phyloP scores from a whole-genome alignment of 2,329 filamentous ascomycete genomes.

The Herpotrichia juniperi region DNA sequence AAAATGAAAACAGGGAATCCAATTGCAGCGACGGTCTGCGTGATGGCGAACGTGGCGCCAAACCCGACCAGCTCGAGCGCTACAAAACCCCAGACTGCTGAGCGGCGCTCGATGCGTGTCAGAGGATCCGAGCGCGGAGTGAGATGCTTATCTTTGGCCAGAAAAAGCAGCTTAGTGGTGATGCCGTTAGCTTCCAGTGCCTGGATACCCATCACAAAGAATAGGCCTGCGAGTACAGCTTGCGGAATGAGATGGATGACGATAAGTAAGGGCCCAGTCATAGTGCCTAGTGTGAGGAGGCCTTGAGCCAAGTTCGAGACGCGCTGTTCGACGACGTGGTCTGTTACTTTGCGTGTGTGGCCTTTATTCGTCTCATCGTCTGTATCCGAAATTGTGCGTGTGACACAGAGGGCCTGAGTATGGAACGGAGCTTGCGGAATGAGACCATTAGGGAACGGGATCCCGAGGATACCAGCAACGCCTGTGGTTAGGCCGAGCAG shows the following conservation, averaged over 20 bases:
- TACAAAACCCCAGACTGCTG: constrained; percentile 57
- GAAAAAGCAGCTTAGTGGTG: constrained; percentile 57
- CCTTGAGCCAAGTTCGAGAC: constrained; percentile 63
- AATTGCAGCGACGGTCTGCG: constrained; percentile 65
- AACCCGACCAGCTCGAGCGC: constrained; percentile 59
- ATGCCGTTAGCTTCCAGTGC: constrained; percentile 61
- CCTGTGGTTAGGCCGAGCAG: constrained; percentile 63
- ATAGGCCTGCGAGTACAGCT: constrained; percentile 61
- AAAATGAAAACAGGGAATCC: constrained; percentile 65
- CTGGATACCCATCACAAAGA: constrained; percentile 63
- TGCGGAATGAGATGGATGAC: constrained; percentile 62
- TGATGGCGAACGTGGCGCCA: constrained; percentile 62
- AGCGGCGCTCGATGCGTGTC: constrained; percentile 49
- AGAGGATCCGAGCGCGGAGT: constrained; percentile 56
- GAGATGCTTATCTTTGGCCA: constrained; percentile 55
- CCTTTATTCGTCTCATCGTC: constrained; percentile 51
- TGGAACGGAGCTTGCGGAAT: constrained; percentile 67
- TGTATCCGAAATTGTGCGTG: constrained; percentile 45
- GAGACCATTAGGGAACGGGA: constrained; percentile 64
- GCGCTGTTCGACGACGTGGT: constrained; percentile 62
- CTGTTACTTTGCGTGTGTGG: constrained; percentile 50
- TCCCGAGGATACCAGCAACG: constrained; percentile 60
- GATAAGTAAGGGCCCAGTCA: constrained; percentile 61
- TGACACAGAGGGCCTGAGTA: constrained; percentile 58
- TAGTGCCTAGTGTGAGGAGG: constrained; percentile 60